Evolutionary conservation across 495 filamentous ascomycete species (phyloP), one percentile per base, ranked within the genome.

Genomic region (Xylaria palmicola): DNA sequence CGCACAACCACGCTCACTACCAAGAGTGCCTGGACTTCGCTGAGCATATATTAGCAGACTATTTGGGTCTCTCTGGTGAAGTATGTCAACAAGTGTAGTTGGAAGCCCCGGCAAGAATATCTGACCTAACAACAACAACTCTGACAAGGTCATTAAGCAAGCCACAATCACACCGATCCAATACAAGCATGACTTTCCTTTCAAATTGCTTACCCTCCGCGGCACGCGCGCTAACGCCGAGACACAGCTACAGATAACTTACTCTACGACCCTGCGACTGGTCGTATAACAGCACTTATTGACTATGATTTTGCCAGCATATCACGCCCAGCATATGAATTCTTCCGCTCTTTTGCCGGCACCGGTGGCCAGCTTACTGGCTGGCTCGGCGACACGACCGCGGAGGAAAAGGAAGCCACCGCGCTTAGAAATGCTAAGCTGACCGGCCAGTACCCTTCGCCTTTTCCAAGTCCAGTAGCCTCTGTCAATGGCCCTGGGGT

Each of bases 251-350:
- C 63, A 6, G 59, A 62, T 34, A 65, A 65, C 41, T 56, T 71
- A 19, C 64, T 71, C 32, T 65, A 62, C 62, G 64, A 71, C 49
- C 60, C 66, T 56, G 43, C 50, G 52, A 62, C 67, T 13, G 61
- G 58, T 49, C 67, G 62, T 34, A 64, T 71, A 22, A 71, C 64
- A 39, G 68, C 66, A 30, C 62, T 71, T 47, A 49, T 71, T 44
- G 68, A 71, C 49, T 69, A 71, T 55, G 68, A 71, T 54, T 71
- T 71, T 43, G 51, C 51, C 15, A 62, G 55, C 49, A 66, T 71
- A 34, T 48, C 56, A 26, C 63, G 67, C 62, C 68, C 67, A 32
- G 65, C 64, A n/a, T 71, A 68, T 61, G 67, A 71, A 52, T 67
- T 69, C 64, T 63, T 71, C 44, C 64, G 64, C 62, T 69, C 68